These are phyloP conservation scores for Diphasiastrum complanatum DNA, from an alignment of 83 land plant species.

Conservation along the genomic window DNA sequence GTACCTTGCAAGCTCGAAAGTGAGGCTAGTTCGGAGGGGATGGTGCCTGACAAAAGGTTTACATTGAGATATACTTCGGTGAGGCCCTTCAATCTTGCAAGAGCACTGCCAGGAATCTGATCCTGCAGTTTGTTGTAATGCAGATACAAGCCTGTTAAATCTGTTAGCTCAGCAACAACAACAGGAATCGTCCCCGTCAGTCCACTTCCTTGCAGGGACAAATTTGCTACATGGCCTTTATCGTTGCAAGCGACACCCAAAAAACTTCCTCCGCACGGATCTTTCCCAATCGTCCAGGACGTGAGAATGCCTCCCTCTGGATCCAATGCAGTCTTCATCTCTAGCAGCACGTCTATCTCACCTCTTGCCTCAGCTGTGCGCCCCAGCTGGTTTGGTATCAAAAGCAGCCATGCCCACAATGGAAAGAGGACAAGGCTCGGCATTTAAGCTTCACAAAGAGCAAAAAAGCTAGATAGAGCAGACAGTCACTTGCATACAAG, in stretches of 20 bases:
- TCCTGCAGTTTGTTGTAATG: slow-evolving; percentile 67
- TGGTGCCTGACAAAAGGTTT: slow-evolving; percentile 55
- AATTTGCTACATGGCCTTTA: slow-evolving; percentile 62
- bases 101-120: slow-evolving; percentile 45
- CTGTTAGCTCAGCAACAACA: slow-evolving; percentile 44
- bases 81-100: slow-evolving; percentile 44
- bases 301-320: slow-evolving; percentile 40
- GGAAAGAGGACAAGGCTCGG: too few species aligned
- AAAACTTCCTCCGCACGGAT: slow-evolving; percentile 58
- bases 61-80: slow-evolving; percentile 64
- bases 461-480: too few species aligned
- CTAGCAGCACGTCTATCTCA: slow-evolving; percentile 41
- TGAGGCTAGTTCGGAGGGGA: slow-evolving; percentile 56
- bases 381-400: too few species aligned
- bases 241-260: slow-evolving; percentile 73
- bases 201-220: slow-evolving; percentile 79
- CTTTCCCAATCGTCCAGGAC: slow-evolving; percentile 47
- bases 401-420: too few species aligned
- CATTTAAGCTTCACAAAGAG: too few species aligned
- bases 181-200: slow-evolving; percentile 58
- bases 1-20: slow-evolving; percentile 65
- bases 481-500: too few species aligned
- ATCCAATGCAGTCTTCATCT: slow-evolving; percentile 55
- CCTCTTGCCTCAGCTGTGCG: too few species aligned
- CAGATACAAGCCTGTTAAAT: slow-evolving; percentile 63